phyloP scores from a whole-genome alignment of 129 eudicot genomes.

The Escallonia rubra region DNA sequence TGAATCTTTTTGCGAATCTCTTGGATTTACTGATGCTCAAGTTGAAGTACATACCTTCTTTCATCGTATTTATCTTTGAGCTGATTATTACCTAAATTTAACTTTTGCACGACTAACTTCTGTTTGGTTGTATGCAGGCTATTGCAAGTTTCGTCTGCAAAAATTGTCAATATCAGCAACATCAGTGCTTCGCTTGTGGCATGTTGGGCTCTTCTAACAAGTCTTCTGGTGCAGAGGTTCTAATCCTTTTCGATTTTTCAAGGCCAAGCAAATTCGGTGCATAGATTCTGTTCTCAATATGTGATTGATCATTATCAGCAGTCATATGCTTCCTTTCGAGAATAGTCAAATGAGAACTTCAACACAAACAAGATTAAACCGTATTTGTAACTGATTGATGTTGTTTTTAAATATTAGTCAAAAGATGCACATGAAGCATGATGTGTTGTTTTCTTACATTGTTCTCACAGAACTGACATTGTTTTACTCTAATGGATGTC shows the following conservation, averaged over 20 bases:
- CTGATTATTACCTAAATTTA: too few relatives aligned
- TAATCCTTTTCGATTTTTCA: constrained; percentile 3
- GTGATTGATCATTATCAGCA: too few relatives aligned
- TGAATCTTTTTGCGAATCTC: constrained; percentile 58
- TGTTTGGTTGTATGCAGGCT: constrained; percentile 41
- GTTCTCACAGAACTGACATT: too few relatives aligned
- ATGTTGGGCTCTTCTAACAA: constrained; percentile 67
- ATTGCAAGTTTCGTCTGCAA: constrained; percentile 47
- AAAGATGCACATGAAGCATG: too few relatives aligned
- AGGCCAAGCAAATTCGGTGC: background rate
- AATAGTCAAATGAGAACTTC: too few relatives aligned
- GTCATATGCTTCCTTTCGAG: too few relatives aligned
- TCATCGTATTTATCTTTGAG: background rate
- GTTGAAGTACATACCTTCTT: constrained; percentile 48
- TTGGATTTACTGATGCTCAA: constrained; percentile 47
- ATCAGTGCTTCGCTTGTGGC: constrained; percentile 83
- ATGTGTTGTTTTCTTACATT: too few relatives aligned
- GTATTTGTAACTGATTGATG: too few relatives aligned
- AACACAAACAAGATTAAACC: too few relatives aligned
- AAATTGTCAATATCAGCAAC: constrained; percentile 67
- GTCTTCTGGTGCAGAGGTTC: constrained; percentile 66
- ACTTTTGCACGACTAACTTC: background rate
- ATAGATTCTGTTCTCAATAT: background rate
- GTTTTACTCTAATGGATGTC: too few relatives aligned
- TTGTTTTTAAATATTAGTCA: too few relatives aligned